These are phyloP conservation scores for Chlorella sp. DNA, from an alignment of 139 green algal genomes.

Conservation along the genomic window DNA sequence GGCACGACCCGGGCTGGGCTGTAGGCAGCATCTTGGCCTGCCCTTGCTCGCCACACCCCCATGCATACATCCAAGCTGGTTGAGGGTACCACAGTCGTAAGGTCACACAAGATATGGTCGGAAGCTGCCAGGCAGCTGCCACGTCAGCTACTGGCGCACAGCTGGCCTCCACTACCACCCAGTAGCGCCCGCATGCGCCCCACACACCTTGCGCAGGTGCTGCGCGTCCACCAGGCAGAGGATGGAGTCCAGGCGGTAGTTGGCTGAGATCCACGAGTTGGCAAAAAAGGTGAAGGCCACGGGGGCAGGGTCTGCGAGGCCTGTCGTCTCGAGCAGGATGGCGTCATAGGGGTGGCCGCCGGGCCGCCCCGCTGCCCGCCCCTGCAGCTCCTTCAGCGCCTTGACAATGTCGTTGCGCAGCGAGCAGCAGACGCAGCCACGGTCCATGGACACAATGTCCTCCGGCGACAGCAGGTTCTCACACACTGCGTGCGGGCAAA, in stretches of 20 bases:
- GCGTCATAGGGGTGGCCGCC: slow-evolving; percentile 58
- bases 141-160: neutral
- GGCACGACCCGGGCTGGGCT: no score
- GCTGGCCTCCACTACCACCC: neutral
- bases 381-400: slow-evolving; percentile 76
- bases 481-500: slow-evolving; percentile 26
- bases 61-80: no score
- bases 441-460: slow-evolving; percentile 84
- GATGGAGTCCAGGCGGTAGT: slow-evolving; percentile 83
- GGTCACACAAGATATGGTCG: neutral
- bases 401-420: slow-evolving; percentile 87
- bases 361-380: neutral
- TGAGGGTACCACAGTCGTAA: no score
- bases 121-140: neutral
- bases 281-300: slow-evolving; percentile 91
- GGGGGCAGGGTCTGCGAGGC: slow-evolving; percentile 84
- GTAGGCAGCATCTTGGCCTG: neutral
- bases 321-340: slow-evolving; percentile 87
- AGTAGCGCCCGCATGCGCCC: no score
- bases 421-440: slow-evolving; percentile 89
- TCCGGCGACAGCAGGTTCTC: slow-evolving; percentile 80
- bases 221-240: slow-evolving; percentile 81
- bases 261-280: slow-evolving; percentile 82
- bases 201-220: slow-evolving; percentile 52
- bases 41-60: no score